phyloP scores from a whole-genome alignment of 1,139 yeast genomes.

The Geotrichum carabidarum region DNA sequence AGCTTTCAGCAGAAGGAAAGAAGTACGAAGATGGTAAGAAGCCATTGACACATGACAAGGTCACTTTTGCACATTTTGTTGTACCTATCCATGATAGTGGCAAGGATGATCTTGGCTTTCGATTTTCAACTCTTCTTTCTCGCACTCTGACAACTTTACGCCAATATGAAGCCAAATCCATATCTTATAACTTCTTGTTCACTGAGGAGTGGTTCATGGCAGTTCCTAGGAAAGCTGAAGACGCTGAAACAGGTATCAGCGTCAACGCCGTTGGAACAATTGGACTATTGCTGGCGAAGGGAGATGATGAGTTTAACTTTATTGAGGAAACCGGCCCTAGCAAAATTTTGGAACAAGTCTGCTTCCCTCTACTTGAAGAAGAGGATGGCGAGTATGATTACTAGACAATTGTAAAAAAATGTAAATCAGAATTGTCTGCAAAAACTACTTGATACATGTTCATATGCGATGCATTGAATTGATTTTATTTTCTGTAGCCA shows the following conservation, averaged over 20 bases:
- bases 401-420: not conserved
- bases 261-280: constrained; percentile 76
- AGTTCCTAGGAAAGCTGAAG: constrained; percentile 62
- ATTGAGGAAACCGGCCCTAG: constrained; percentile 33
- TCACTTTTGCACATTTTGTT: constrained; percentile 81
- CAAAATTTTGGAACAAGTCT: constrained; percentile 51
- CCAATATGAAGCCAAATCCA: constrained; percentile 18
- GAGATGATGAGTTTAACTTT: constrained; percentile 44
- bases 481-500: too few species aligned
- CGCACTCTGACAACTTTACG: constrained; percentile 62
- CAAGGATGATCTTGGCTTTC: constrained; percentile 55
- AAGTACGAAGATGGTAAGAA: constrained; percentile 42
- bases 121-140: constrained; percentile 66
- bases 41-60: constrained; percentile 55
- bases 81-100: constrained; percentile 53
- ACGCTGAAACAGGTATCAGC: constrained; percentile 45
- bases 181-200: constrained; percentile 73
- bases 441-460: too few species aligned
- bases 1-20: constrained; percentile 44
- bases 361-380: constrained; percentile 49
- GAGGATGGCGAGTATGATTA: constrained; percentile 31
- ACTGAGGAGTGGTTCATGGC: constrained; percentile 78
- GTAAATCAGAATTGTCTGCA: too few species aligned
- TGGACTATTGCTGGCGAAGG: constrained; percentile 74
- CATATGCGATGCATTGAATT: too few species aligned